Evolutionary conservation across 2,329 filamentous ascomycete species (phyloP), one percentile per base, ranked within the genome.

Genomic region (Aspergillus melleus): DNA sequence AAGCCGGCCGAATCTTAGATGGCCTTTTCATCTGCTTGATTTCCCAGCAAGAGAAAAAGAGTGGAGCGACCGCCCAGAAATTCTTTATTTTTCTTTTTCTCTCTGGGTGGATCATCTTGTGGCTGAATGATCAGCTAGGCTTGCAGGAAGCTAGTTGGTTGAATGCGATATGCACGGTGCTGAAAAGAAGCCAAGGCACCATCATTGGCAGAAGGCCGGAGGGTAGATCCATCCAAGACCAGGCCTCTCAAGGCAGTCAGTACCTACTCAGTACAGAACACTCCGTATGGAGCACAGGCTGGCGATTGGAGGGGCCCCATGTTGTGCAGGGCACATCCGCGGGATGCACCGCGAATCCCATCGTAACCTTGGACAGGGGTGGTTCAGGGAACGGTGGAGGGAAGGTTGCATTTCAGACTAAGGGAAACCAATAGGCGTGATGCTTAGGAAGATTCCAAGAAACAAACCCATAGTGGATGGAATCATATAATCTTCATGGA

Each of bases 101-200:
- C 52, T 42, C 50, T 47, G 47, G 46, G 58, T 49, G 49, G 61
- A 63, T 54, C 55, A 57, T 54, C 54, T 55, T 63, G 66, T 67
- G 66, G 66, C 65, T 64, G 64, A 65, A 63, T 60, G 66, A 67
- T 68, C 62, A 66, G 46, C 65, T 70, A 65, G 64, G 64, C 63
- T 57, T 68, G 70, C 69, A 73, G 69, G 59, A 69, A 61, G 66
- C 71, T 72, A 72, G 66, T 66, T 72, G 66, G 68, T 58, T 57
- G 58, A 63, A 70, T 68, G 65, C 64, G 61, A 66, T 67, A 64
- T 54, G 62, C 58, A 67, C 56, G 50, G 32, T 55, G 39, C 59
- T 64, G 60, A 51, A 67, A 68, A 63, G 63, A 66, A 51, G 60
- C 53, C 54, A 51, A 58, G 59, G 55, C 19, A 42, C 44, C 22